Evolutionary conservation across 1,284 basidiomycete genomes (phyloP).

Genomic region (Cystobasidium slooffiae): DNA sequence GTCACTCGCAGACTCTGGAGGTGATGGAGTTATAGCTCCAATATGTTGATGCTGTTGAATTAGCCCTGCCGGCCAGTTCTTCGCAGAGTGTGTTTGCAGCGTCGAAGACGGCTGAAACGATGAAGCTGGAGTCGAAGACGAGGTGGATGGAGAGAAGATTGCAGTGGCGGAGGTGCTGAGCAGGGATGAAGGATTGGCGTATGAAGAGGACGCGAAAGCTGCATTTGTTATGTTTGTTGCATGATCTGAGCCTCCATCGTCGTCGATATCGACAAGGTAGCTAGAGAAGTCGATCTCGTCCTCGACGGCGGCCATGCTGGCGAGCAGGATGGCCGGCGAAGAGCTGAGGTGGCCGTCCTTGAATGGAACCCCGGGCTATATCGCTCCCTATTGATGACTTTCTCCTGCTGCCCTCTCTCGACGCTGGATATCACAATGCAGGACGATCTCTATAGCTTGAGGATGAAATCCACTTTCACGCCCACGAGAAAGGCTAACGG

Average conservation of each 20-base stretch:
- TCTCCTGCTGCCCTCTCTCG: too few species aligned
- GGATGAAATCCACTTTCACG: too few species aligned
- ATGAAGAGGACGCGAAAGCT: neutral
- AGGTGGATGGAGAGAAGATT: neutral
- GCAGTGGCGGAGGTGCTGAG: neutral
- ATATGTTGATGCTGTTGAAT: conserved; percentile 7
- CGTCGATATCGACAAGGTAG: conserved; percentile 41
- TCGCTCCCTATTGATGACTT: neutral
- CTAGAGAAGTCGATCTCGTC: conserved; percentile 43
- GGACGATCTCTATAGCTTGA: too few species aligned
- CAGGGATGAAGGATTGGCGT: neutral
- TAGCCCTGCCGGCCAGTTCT: conserved; percentile 26
- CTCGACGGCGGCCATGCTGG: conserved; percentile 22
- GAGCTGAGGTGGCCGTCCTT: neutral
- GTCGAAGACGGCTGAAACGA: neutral
- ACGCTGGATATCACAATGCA: too few species aligned
- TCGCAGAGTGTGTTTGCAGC: conserved; percentile 12
- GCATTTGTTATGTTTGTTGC: neutral
- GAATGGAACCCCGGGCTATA: neutral
- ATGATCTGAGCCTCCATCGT: conserved; percentile 7
- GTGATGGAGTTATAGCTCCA: conserved; percentile 16
- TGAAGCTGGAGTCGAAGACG: neutral
- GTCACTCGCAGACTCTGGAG: conserved; percentile 30
- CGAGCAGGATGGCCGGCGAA: neutral
- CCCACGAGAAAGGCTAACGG: too few species aligned